These are phyloP conservation scores for Picea glauca DNA, from an alignment of 75 land plant genomes.

Conservation along the genomic window DNA sequence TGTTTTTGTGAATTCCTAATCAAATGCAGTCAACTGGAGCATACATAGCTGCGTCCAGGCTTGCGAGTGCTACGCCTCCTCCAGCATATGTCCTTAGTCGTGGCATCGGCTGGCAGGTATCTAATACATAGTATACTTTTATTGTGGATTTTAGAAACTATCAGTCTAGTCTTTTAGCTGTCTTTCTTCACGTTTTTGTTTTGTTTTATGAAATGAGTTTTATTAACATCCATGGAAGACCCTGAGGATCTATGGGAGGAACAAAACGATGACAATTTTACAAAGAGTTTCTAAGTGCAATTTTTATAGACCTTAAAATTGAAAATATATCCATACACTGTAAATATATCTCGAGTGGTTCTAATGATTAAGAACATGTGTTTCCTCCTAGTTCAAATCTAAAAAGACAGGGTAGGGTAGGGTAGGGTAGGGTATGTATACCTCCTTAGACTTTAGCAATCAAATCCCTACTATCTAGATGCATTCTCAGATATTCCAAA, in stretches of 20 bases:
- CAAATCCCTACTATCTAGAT: too few relatives aligned
- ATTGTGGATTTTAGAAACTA: not conserved
- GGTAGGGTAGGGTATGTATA: too few relatives aligned
- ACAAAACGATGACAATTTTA: too few relatives aligned
- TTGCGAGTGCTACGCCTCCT: conserved; percentile 97
- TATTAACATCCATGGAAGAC: not conserved
- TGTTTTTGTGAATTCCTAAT: not conserved
- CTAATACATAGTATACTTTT: not conserved
- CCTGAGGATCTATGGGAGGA: too few relatives aligned
- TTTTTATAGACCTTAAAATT: too few relatives aligned
- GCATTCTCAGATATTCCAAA: too few relatives aligned
- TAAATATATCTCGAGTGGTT: not conserved
- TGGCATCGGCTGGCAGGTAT: conserved; percentile 91
- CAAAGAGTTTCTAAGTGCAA: too few relatives aligned
- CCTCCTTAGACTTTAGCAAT: too few relatives aligned
- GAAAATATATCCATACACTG: not conserved
- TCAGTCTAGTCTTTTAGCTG: not conserved
- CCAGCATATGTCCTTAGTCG: conserved; percentile 94
- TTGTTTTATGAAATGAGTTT: not conserved
- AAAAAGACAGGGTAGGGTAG: too few relatives aligned
- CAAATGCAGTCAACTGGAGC: conserved; percentile 87
- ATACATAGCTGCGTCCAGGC: conserved; percentile 80
- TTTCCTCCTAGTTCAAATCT: too few relatives aligned
- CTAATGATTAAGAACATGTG: too few relatives aligned
- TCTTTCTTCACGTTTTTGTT: too few relatives aligned